Base-by-base conservation (phyloP, 2,329 filamentous ascomycete genomes). In the Aspergillus ochraceoroseus region DNA sequence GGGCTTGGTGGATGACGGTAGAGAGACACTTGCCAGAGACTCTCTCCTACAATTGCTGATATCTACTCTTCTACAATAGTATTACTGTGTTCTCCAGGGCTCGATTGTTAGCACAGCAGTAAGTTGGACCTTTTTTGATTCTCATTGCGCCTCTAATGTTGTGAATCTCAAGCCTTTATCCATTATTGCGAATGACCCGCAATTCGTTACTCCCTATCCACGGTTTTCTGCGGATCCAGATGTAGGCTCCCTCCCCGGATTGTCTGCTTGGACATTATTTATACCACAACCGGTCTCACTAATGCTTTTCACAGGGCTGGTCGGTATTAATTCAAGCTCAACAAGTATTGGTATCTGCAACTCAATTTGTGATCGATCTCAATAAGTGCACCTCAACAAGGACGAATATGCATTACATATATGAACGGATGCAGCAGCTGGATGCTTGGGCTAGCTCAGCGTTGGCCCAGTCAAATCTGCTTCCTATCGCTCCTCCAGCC, bases 1-100 rank as follows among this genome's bases (percentile, higher is more conserved):
- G 68, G 53, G 66, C 67, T 27, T 71, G 68, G 68, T 71, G 68
- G 68, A 71, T 71, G 67, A 70, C 66, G 45, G 67, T 70, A 57
- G 5, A 22, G 5, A 22, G 20, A 9, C 20, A 5, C 20, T 22
- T 22, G 5, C 20, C 9, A 22, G n/a, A n/a, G n/a, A n/a, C n/a
- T n/a, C n/a, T n/a, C n/a, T n/a, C n/a, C n/a, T n/a, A n/a, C n/a
- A n/a, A n/a, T n/a, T n/a, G n/a, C n/a, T n/a, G n/a, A n/a, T n/a
- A n/a, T n/a, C n/a, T 29, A 19, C 9, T 5, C 12, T 20, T 22
- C 11, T 13, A 18, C 9, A 25, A 19, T 46, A 70, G 66, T 71
- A 68, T 43, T 68, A 69, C 44, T 67, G 63, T 44, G 62, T 67
- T 26, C 58, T 68, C 15, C 68, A 71, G 53, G 63, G 66, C 15